Evolutionary conservation across 768 basidiomycete genomes (phyloP).

Genomic region (Boletales sp.): DNA sequence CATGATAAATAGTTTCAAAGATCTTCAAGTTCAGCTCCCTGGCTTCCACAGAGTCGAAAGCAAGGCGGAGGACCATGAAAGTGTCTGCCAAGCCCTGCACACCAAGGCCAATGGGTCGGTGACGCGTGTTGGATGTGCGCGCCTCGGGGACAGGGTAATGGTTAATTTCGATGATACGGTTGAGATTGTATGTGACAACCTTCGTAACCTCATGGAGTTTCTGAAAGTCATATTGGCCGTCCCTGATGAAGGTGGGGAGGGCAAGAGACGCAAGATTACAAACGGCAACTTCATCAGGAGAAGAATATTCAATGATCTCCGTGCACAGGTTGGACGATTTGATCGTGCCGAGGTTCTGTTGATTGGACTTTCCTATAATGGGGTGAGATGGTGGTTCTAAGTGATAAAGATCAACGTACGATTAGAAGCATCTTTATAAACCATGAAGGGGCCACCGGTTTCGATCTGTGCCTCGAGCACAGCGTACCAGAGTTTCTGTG

Average conservation of each 20-base stretch:
- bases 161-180: slow-evolving; percentile 91
- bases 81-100: slow-evolving; percentile 97
- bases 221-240: slow-evolving; percentile 88
- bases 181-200: slow-evolving; percentile 90
- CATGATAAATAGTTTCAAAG: slow-evolving; percentile 99
- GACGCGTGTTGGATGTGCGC: slow-evolving; percentile 90
- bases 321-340: slow-evolving; percentile 99
- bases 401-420: slow-evolving; percentile 42
- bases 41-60: slow-evolving; percentile 88
- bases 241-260: slow-evolving; percentile 84
- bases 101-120: slow-evolving; percentile 95
- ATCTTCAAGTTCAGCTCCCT: slow-evolving; percentile 90
- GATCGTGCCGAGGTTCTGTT: slow-evolving; percentile 97
- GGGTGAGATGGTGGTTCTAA: not conserved
- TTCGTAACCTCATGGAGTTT: slow-evolving; percentile 93
- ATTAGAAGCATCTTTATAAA: slow-evolving; percentile 97
- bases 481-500: slow-evolving; percentile 98
- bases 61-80: slow-evolving; percentile 95
- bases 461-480: slow-evolving; percentile 96
- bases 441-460: slow-evolving; percentile 98
- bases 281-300: slow-evolving; percentile 95
- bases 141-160: slow-evolving; percentile 95
- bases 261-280: slow-evolving; percentile 98
- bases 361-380: slow-evolving; percentile 88
- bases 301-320: slow-evolving; percentile 97